Base-by-base conservation (phyloP, 148 eudicot genomes). In the Rhododendron molle region DNA sequence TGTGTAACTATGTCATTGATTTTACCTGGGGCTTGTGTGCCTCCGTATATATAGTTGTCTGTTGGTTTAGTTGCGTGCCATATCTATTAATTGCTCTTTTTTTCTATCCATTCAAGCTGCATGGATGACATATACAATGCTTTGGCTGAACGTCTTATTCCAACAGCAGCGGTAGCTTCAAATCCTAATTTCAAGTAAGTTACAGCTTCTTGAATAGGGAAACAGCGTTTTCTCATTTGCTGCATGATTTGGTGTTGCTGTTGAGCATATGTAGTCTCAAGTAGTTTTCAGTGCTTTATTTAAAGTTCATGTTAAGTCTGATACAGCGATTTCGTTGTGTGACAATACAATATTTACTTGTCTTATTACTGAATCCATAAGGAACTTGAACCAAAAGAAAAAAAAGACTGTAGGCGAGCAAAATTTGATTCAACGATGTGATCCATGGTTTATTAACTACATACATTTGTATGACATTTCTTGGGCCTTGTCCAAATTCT, bases 51-150 rank as follows among this genome's bases (percentile, higher is more conserved):
- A 30, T 4, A 28, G 36, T 2, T 67, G 1, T 72, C 1, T 12
- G 2, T 83, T 56, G 50, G 14, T 20, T 78, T 52, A 34, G 34
- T 26, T 43, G 3, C 11, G 6, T 36, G 44, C 38, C 50, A 1
- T 80, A 43, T 34, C 81, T 49, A 44, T 82, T 76, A 72, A 34
- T 12, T 79, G 52, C 69, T 47, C 78, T 86, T 73, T 58, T 50
- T 50, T 52, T 83, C 36, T 69, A 28, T 82, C 85, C 46, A 81
- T 83, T 49, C 23, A 12, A 97, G 99, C 87, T 89, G 90, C 89
- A 97, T 97, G 99, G 93, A 95, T 89, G 98, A 95, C 83, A 90
- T 94, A 49, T 97, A 97, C 81, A 91, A 97, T 89, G 78, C 90
- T 76, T 91, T 97, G 93, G 98, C 98, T 11, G 89, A 86, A 58